Conservation (phyloP, 805 yeast genomes). For the Metschnikowia baotianmanensis region DNA sequence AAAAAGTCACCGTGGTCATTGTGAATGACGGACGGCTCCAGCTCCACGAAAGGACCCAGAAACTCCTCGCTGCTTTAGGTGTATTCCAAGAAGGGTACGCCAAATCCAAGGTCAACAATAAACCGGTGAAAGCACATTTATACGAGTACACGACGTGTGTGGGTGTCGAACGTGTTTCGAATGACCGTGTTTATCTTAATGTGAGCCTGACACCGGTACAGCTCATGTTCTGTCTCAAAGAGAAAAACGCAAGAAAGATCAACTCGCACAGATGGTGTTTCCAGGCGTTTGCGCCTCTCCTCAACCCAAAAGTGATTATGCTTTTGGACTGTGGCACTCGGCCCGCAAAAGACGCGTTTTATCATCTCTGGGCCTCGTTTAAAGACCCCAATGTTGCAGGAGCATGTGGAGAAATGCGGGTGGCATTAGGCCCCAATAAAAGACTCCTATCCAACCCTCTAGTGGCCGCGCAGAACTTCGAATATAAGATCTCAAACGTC, state of each 20-base stretch:
- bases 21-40: slow-evolving; percentile 92
- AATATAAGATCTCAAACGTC: slow-evolving; percentile 92
- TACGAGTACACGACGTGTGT: slow-evolving; percentile 93
- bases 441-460: slow-evolving; percentile 69
- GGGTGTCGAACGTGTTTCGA: slow-evolving; percentile 68
- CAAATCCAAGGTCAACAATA: slow-evolving; percentile 81
- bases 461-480: slow-evolving; percentile 96
- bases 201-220: slow-evolving; percentile 79
- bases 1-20: slow-evolving; percentile 83
- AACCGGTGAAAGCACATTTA: slow-evolving; percentile 78
- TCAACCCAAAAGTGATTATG: slow-evolving; percentile 80
- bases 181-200: slow-evolving; percentile 60
- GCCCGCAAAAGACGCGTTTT: slow-evolving; percentile 80
- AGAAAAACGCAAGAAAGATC: slow-evolving; percentile 82
- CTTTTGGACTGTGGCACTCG: slow-evolving; percentile 93
- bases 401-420: slow-evolving; percentile 96
- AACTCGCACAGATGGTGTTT: slow-evolving; percentile 97
- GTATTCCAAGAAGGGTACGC: slow-evolving; percentile 96
- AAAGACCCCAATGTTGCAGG: slow-evolving; percentile 85
- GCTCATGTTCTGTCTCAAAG: slow-evolving; percentile 84
- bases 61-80: slow-evolving; percentile 81
- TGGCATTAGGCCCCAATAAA: slow-evolving; percentile 62
- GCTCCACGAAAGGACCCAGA: slow-evolving; percentile 73
- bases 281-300: slow-evolving; percentile 82
- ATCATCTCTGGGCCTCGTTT: slow-evolving; percentile 87